Evolutionary conservation across 2,329 filamentous ascomycete genomes (phyloP), one percentile per base, ranked within the genome.

Genomic region (Penicillium griseofulvum): DNA sequence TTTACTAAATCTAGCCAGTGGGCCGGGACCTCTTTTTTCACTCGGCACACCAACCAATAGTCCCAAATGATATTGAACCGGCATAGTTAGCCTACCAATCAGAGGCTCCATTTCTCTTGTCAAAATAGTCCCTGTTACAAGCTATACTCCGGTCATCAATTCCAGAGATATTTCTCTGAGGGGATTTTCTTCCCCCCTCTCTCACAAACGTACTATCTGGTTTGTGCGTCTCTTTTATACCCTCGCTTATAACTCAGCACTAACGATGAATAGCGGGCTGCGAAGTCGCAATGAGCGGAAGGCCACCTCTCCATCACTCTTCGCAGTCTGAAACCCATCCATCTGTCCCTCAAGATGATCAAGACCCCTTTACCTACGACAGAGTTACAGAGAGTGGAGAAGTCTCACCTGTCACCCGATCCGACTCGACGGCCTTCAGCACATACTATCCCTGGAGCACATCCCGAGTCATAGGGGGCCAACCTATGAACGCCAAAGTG

Each of bases 401-500:
- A 3, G 17, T 12, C 8, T 42, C 42, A 11, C 42, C 51, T 5
- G 29, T 47, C 4, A 49, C 45, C 14, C 29, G 44, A 11, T 17
- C 16, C 2, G 36, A 49, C 9, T 8, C 22, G 6, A 33, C 14
- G 5, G 46, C 12, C 10, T 24, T 49, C 22, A 24, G 26, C 14
- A 17, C 43, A 16, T 33, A 28, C 43, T 24, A 26, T 16, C 19
- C 50, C 16, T 14, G 44, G 43, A n/a, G 9, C 22, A 42, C n/a
- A n/a, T 4, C 51, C 12, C 33, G 19, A 34, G 9, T 28, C 26
- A 14, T 9, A 3, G n/a, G 19, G 16, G 41, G 45, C 4, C 52
- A 51, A 29, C 33, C 33, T 33, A 19, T 49, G 29, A 69, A 67
- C 45, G 58, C 65, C 9, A 72, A 71, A 59, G 68, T 72, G 8